Evolutionary conservation across 2,329 filamentous ascomycete genomes (phyloP).

Genomic region (Bipolaris cookei): DNA sequence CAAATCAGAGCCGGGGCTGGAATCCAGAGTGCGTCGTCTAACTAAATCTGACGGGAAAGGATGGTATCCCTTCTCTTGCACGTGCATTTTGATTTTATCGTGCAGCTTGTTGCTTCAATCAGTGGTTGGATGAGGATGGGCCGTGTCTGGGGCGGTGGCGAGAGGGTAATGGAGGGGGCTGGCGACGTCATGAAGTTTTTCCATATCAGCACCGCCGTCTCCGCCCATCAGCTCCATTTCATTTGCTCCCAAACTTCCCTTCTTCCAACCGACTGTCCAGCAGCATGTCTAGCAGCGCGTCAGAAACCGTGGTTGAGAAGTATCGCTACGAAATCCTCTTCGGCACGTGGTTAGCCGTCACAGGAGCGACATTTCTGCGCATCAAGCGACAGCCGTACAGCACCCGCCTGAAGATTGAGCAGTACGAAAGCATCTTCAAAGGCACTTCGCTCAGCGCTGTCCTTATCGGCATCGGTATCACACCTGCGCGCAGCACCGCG

Average conservation of each 20-base stretch:
- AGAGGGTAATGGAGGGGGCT: conserved; percentile 15
- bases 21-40: neutral
- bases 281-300: conserved; percentile 24
- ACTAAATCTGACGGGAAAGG: neutral
- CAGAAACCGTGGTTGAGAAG: conserved; percentile 28
- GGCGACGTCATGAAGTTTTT: conserved; percentile 16
- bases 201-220: conserved; percentile 3
- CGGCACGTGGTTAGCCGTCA: conserved; percentile 36
- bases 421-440: conserved; percentile 50
- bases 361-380: conserved; percentile 42
- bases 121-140: conserved; percentile 1
- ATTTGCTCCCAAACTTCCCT: conserved; percentile 2
- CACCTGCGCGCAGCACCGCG: conserved; percentile 27
- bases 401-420: conserved; percentile 42
- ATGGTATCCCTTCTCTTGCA: neutral
- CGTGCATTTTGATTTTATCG: neutral
- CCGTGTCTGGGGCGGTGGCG: conserved; percentile 13
- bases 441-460: conserved; percentile 41
- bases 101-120: neutral
- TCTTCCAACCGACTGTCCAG: neutral
- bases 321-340: conserved; percentile 44
- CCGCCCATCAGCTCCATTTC: neutral
- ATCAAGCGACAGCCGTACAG: conserved; percentile 46
- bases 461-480: conserved; percentile 34
- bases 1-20: neutral